Evolutionary conservation across 2,329 filamentous ascomycete genomes (phyloP), one percentile per base, ranked within the genome.

Genomic region (Fusarium scirpi): DNA sequence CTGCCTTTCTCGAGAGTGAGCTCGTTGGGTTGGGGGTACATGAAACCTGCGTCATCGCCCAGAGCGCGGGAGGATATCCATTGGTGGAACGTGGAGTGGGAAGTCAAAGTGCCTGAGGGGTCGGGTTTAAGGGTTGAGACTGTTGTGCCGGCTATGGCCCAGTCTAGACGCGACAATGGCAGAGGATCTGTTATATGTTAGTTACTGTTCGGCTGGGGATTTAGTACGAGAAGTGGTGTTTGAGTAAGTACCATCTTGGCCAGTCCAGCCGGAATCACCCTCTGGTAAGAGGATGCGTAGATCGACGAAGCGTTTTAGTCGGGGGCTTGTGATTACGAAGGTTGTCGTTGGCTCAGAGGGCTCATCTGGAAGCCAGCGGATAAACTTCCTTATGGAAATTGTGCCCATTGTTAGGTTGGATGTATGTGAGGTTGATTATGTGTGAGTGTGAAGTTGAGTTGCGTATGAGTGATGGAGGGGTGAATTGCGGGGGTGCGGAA

Each of bases 71-170:
- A 87, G 76, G 91, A 87, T 38, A 92, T 80, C 85, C 86, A 87
- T 77, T 92, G 90, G 5, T 76, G 76, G 85, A 89, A 92, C 0
- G 74, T 78, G 1, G 82, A 81, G 70, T 81, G 82, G 2, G 74
- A 76, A 48, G 78, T 58, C 1, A 67, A 46, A 58, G 53, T 65
- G 32, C 76, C 75, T 11, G 71, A 63, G 43, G 76, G 76, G 40
- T 80, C 72, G 7, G 74, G 65, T 13, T 67, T 64, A 8, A 72
- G 60, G 29, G 71, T 66, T 1, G 82, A 84, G 0, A 80, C 81
- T 0, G 87, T 87, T 2, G 78, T 83, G 3, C 90, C 90, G 0
- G 86, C 87, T 69, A 92, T 90, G 6, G 86, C 90, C 90, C 90
- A 92, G 71, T 92, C 89, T 4, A 92, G 81, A 1, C 81, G 74